A percentile compares a stretch with the other conserved stretches of the same genome.
Evolutionary conservation across 371 early-diverging fungal genomes (phyloP).

Genomic region (Gilbertella persicaria): DNA sequence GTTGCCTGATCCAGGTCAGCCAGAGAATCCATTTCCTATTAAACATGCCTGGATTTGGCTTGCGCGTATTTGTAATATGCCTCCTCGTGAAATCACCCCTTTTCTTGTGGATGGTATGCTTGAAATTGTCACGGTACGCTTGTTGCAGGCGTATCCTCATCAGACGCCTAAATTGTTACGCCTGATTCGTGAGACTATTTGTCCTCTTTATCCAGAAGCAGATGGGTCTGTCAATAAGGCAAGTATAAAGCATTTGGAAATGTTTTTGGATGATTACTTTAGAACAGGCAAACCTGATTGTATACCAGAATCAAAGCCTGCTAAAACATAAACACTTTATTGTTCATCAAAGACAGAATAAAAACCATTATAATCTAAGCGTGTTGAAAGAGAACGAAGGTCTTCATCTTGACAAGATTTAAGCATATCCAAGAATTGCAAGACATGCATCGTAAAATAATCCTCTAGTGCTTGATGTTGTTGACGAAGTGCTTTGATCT

Average conservation of each 20-base stretch:
- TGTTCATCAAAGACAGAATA: constrained; percentile 37
- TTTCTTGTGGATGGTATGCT: constrained; percentile 60
- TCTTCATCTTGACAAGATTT: constrained; percentile 71
- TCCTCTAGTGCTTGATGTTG: constrained; percentile 28
- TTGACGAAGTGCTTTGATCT: constrained; percentile 35
- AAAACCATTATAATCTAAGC: constrained; percentile 82
- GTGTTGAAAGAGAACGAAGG: constrained; percentile 63
- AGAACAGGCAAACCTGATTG: constrained; percentile 2
- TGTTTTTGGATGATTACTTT: constrained; percentile 3
- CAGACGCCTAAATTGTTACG: constrained; percentile 40
- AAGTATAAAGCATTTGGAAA: background rate
- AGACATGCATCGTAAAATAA: constrained; percentile 26
- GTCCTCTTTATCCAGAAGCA: background rate
- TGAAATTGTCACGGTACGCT: constrained; percentile 48
- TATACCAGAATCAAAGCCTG: background rate
- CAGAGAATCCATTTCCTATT: constrained; percentile 59
- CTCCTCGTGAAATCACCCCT: constrained; percentile 75
- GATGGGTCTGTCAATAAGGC: constrained; percentile 1
- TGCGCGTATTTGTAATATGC: constrained; percentile 74
- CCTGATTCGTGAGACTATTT: constrained; percentile 22
- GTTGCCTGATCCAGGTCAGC: constrained; percentile 40
- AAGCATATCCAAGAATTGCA: constrained; percentile 56
- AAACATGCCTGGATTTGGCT: constrained; percentile 80
- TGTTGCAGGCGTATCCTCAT: constrained; percentile 34
- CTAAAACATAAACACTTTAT: background rate